Base-by-base conservation (phyloP, 345 rosid genomes). In the Bruguiera sexangula region DNA sequence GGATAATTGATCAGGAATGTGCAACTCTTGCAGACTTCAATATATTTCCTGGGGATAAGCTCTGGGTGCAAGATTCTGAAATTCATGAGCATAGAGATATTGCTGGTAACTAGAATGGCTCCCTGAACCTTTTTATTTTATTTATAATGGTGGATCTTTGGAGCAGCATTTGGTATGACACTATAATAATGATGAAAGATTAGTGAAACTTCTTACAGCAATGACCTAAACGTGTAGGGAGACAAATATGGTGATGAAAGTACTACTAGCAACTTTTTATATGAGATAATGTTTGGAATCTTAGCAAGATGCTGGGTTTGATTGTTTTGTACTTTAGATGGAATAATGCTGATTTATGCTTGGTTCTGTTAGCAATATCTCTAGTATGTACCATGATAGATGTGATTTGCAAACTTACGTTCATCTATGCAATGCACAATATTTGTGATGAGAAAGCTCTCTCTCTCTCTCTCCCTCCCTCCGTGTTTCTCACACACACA, bases 21-120 rank as follows among this genome's bases (percentile, higher is more conserved):
- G 94, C 96, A 67, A 95, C 97, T 72, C 93, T 95, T 77, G 99
- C 99, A 62, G 99, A 95, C 80, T 81, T 87, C 83, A 95, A 86
- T 82, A 86, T 92, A 77, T 92, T 95, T 68, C 96, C 99, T 50
- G 96, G 97, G 4, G 99, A 95, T 76, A 89, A 82, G 77, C 91
- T 95, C 59, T 95, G 99, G 99, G 97, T 92, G 76, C 87, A 87
- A 82, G 99, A 95, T 83, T 85, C 96, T 6, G 96, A 95, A 84
- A 79, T 89, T 50, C 96, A 95, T 63, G 99, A 89, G 75, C 87
- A 92, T 78, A 90, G 99, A 9, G 99, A 95, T 74, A 95, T 95
- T 78, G 96, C 99, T 72, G 99, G 99, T 95, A 88, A 84, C 52
- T 51, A 16, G 24, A 6, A 36, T 34, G 26, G 60, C 60, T 56